phyloP scores from a whole-genome alignment of 2,329 filamentous ascomycete genomes.

The Fusarium pilosicola region DNA sequence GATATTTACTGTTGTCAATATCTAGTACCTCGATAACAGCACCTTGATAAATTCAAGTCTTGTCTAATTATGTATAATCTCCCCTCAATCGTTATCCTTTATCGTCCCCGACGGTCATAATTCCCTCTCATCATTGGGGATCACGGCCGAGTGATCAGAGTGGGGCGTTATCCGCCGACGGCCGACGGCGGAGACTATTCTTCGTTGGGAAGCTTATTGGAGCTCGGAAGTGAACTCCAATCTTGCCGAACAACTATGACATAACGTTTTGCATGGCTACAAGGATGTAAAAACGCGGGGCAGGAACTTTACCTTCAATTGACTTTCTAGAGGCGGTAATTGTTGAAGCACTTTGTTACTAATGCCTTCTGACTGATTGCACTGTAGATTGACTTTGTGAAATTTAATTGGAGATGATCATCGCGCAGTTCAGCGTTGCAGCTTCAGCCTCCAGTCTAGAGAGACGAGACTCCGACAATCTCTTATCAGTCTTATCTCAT shows the following conservation, averaged over 20 bases:
- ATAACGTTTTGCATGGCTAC: background rate
- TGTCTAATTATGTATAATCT: background rate
- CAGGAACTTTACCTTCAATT: background rate
- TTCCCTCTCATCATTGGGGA: background rate
- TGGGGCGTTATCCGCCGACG: background rate
- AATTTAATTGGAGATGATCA: background rate
- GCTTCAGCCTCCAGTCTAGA: fast-evolving
- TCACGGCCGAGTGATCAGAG: background rate
- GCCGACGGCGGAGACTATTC: slow-evolving; percentile 7
- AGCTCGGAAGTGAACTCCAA: background rate
- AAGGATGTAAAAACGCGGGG: background rate
- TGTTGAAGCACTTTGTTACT: background rate
- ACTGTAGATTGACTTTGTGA: background rate
- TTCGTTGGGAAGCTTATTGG: background rate
- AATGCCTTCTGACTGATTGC: background rate
- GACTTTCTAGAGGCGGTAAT: background rate
- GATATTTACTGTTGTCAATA: fast-evolving
- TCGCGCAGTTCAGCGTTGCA: fast-evolving
- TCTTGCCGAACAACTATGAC: background rate
- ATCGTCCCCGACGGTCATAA: background rate
- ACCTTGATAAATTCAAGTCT: background rate
- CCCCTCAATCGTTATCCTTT: background rate
- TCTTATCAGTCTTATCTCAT: background rate
- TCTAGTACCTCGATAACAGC: fast-evolving
- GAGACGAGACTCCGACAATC: background rate